These are phyloP conservation scores for Ocimum tenuiflorum DNA, from an alignment of 257 asterid species.

Conservation along the genomic window DNA sequence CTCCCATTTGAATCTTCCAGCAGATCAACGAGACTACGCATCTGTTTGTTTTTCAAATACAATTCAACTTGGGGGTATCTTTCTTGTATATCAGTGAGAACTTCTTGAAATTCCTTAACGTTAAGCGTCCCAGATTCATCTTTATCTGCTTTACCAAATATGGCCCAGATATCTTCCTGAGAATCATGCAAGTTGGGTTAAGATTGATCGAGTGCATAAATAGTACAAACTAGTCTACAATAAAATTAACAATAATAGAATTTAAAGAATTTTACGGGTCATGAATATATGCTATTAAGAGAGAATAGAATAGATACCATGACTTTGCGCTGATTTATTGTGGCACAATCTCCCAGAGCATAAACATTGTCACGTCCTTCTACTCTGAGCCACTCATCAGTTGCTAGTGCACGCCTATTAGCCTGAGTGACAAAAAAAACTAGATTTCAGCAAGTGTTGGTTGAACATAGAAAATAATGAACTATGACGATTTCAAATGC, in stretches of 20 bases:
- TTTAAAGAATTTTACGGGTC: neutral
- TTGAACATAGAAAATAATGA: too few relatives aligned
- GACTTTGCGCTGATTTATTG: neutral
- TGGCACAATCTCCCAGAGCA: neutral
- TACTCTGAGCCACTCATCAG: neutral
- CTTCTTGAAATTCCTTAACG: neutral
- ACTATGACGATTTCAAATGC: neutral
- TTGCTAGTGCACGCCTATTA: neutral
- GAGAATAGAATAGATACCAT: neutral
- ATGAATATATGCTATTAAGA: too few relatives aligned
- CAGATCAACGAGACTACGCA: neutral
- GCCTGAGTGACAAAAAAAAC: neutral
- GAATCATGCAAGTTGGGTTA: neutral
- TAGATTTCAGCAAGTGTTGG: neutral
- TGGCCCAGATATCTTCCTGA: neutral
- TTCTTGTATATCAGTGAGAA: neutral
- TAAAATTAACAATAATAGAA: neutral
- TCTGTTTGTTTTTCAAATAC: neutral
- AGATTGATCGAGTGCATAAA: neutral
- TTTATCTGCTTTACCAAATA: neutral
- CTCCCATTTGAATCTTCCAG: neutral
- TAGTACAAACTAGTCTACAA: neutral
- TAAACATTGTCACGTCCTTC: neutral
- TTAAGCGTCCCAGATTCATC: neutral
- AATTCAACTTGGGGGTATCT: neutral